Percentiles rank a stretch among this genome's conserved stretches.
Evolutionary conservation across 257 asterid genomes (phyloP).

Genomic region (Forsythia viridissima): DNA sequence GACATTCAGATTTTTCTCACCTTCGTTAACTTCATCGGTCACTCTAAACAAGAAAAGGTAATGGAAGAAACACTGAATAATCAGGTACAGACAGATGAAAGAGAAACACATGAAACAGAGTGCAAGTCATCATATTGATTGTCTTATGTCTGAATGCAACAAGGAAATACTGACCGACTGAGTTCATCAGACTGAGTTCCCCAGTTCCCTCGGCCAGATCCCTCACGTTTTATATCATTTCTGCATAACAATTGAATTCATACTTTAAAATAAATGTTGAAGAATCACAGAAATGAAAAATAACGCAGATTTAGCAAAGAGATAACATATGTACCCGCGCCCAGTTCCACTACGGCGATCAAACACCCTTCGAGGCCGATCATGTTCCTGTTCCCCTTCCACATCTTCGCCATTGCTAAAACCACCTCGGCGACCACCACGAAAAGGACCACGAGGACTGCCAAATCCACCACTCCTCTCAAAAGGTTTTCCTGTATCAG

Average conservation of each 20-base stretch:
- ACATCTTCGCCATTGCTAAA: slow-evolving; percentile 66
- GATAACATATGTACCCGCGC: slow-evolving; percentile 50
- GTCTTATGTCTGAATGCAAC: slow-evolving; percentile 12
- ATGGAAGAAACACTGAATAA: slow-evolving; percentile 3
- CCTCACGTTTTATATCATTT: slow-evolving; percentile 69
- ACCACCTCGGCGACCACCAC: slow-evolving; percentile 73
- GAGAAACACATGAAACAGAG: not conserved
- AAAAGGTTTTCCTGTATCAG: slow-evolving; percentile 47
- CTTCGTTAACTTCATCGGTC: slow-evolving; percentile 58
- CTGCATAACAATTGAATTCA: slow-evolving; percentile 32
- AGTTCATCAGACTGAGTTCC: slow-evolving; percentile 74
- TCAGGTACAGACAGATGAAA: not conserved
- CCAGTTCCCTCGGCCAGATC: slow-evolving; percentile 90
- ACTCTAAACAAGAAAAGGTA: slow-evolving; percentile 33
- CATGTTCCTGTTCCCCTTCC: slow-evolving; percentile 47
- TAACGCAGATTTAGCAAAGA: not conserved
- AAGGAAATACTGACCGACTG: slow-evolving; percentile 57
- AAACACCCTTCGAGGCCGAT: slow-evolving; percentile 63
- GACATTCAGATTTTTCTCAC: slow-evolving; percentile 45
- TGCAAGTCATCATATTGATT: not conserved
- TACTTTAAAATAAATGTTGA: not conserved
- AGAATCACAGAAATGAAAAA: not conserved
- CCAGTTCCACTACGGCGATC: slow-evolving; percentile 85
- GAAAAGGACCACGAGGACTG: slow-evolving; percentile 60
- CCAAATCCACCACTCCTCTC: slow-evolving; percentile 76